These are phyloP conservation scores for Obelidium mucronatum DNA, from an alignment of 192 early-diverging fungal species.

Conservation along the genomic window DNA sequence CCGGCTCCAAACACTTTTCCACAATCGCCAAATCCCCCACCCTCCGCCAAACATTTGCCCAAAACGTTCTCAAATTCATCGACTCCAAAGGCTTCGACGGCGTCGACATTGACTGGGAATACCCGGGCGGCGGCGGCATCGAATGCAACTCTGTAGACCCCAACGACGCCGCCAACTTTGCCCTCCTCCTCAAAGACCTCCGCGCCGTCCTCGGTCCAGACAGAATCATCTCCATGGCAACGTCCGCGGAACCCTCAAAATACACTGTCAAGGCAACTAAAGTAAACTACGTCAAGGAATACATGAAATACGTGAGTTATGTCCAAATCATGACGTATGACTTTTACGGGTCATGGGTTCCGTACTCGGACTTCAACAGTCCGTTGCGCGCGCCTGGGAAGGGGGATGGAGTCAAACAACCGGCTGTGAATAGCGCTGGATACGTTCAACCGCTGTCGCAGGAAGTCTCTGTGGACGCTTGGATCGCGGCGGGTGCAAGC, in stretches of 20 bases:
- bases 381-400: constrained; percentile 1
- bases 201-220: constrained; percentile 21
- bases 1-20: constrained; percentile 23
- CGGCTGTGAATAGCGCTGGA: no score
- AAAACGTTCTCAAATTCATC: constrained; percentile 10
- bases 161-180: constrained; percentile 23
- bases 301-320: not conserved
- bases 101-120: no score
- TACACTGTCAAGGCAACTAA: not conserved
- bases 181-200: not conserved
- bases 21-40: constrained; percentile 2
- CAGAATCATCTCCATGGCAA: constrained; percentile 1
- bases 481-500: no score
- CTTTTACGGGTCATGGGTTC: constrained; percentile 8
- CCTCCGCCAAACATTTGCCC: constrained; percentile 1
- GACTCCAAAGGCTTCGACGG: no score
- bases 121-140: no score
- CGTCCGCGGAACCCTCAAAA: not conserved
- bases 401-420: no score
- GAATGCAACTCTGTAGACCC: no score
- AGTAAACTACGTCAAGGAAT: not conserved
- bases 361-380: constrained; percentile 11
- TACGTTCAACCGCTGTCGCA: no score
- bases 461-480: no score
- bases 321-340: constrained; percentile 21